Base-by-base conservation (phyloP, 495 filamentous ascomycete genomes). In the Copromyces sp. region DNA sequence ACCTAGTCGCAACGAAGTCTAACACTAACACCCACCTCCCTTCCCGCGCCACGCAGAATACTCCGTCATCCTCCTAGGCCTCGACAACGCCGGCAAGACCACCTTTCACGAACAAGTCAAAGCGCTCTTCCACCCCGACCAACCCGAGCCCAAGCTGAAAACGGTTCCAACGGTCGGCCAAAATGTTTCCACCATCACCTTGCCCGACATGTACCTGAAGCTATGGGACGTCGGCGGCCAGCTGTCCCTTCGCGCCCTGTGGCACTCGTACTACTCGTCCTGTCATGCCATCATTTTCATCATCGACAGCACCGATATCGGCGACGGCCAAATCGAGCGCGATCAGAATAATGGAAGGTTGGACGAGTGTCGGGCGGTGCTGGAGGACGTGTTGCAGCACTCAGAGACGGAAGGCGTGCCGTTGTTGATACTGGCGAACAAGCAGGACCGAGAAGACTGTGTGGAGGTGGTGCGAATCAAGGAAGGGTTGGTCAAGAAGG, bases 181-280 rank as follows among this genome's bases (percentile, higher is more conserved):
- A 79, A 99, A 98, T 82, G 95, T 98, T 75, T 89, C 93, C 42
- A 94, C 93, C 59, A 92, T 99, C 80, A 87, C 89, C 1, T 85
- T 98, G 12, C 90, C 91, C 1, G 92, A 96, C 77, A 92, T 97
- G 89, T 97, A 98, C 84, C 87, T 99, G 77, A 97, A 97, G 86
- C 91, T 99, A 79, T 99, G 95, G 95, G 95, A 99, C 81, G 92
- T 99, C 3, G 95, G 95, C 71, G 95, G 95, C 3, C 95, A 99
- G 81, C 90, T 95, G 75, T 88, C 86, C 9, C 88, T 99, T 78
- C 92, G 95, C 68, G 90, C 90, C 72, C 90, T 99, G 6, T 99
- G 95, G 95, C 93, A 97, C 82, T 92, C 89, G 80, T 99, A 99
- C 83, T 99, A 97, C 84, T 84, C 89, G 32, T 91, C 89, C 80